A percentile compares a stretch with the other conserved stretches of the same genome.
These are phyloP conservation scores for Chaetomiaceae sp. DNA, from an alignment of 2,329 filamentous ascomycete genomes.

Conservation along the genomic window DNA sequence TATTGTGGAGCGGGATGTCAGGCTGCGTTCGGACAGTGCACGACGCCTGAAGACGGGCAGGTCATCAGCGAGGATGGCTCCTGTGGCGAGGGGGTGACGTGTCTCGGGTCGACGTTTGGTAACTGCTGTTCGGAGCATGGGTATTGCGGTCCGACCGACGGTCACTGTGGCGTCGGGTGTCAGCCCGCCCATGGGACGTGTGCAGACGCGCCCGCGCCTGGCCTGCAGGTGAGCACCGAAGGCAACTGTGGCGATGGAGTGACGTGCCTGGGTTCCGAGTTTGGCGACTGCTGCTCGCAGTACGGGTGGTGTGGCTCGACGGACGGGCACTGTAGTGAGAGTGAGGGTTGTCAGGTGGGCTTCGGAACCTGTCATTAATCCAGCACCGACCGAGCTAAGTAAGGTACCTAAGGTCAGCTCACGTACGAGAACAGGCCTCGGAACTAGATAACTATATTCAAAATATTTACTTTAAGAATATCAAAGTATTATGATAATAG, in stretches of 20 bases:
- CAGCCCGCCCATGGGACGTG: not conserved
- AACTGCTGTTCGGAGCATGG: constrained; percentile 1
- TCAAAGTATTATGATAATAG: no score
- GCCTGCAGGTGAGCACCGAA: not conserved
- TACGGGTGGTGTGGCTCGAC: no score
- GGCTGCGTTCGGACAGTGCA: not conserved
- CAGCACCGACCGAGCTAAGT: no score
- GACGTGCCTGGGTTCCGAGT: not conserved
- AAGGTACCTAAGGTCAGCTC: no score
- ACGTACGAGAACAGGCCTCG: no score
- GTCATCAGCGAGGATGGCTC: not conserved
- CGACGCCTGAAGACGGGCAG: not conserved
- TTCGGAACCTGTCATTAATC: no score
- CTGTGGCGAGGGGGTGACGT: constrained; percentile 2
- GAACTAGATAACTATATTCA: no score
- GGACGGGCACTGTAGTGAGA: no score
- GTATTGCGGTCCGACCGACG: not conserved
- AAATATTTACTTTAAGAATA: no score
- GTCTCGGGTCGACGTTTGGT: not conserved
- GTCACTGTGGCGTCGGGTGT: constrained; percentile 1
- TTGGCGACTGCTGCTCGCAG: not conserved
- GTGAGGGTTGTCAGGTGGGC: no score
- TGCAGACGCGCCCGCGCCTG: not conserved
- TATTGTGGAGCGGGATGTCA: not conserved
- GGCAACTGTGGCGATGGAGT: not conserved